These are phyloP conservation scores for Syzygium syzygioides DNA, from an alignment of 441 rosid genomes.

Conservation along the genomic window DNA sequence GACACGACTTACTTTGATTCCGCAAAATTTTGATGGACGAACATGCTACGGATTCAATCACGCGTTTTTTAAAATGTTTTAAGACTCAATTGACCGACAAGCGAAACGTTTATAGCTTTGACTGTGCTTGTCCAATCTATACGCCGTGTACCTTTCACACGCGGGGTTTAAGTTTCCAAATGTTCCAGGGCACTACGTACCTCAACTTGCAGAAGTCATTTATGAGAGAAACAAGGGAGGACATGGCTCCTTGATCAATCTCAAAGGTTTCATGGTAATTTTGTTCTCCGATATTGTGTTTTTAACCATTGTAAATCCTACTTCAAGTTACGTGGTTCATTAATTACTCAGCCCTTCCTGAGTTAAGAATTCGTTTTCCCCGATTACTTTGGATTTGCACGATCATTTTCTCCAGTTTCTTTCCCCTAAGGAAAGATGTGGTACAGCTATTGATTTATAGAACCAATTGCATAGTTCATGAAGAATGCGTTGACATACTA, in stretches of 20 bases:
- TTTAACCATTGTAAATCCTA: background rate
- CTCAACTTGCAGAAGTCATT: conserved; percentile 69
- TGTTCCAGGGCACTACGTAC: conserved; percentile 67
- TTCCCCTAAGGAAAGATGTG: background rate
- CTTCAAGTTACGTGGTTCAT: background rate
- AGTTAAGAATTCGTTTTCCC: too few relatives aligned
- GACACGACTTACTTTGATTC: too few relatives aligned
- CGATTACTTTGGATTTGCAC: too few relatives aligned
- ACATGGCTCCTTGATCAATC: conserved; percentile 35
- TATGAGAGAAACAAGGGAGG: conserved; percentile 44
- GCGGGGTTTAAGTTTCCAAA: background rate
- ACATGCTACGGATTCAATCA: background rate
- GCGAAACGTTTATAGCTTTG: background rate
- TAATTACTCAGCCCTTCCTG: too few relatives aligned
- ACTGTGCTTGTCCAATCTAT: background rate
- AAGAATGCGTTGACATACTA: background rate
- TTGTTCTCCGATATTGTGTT: background rate
- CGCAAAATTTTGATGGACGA: background rate
- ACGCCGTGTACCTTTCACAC: background rate
- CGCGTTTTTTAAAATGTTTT: background rate
- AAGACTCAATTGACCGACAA: background rate
- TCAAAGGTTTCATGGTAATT: conserved; percentile 70
- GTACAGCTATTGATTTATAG: background rate
- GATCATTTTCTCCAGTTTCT: too few relatives aligned
- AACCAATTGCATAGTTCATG: background rate